Percentiles rank a stretch among this genome's conserved stretches.
Evolutionary conservation across 164 flowering plant species (phyloP).

Genomic region (Paratinospora sagittata): DNA sequence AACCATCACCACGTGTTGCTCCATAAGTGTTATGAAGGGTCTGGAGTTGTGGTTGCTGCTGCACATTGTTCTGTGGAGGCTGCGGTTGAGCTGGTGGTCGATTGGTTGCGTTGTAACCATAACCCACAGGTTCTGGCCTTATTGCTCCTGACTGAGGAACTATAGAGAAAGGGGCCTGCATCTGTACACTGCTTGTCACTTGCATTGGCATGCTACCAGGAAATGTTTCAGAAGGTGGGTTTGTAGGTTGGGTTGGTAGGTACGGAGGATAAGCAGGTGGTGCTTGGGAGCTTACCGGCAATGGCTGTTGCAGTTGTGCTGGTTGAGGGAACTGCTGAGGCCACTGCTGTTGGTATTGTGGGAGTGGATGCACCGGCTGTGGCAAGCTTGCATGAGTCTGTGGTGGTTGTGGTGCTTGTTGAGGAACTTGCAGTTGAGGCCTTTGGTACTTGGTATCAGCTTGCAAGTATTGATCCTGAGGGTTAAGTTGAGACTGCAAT

Average conservation of each 20-base stretch:
- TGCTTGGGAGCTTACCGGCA: slow-evolving; percentile 49
- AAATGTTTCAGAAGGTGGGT: slow-evolving; percentile 43
- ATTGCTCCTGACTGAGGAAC: slow-evolving; percentile 40
- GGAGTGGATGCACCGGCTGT: slow-evolving; percentile 32
- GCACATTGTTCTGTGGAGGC: slow-evolving; percentile 48
- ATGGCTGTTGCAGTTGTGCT: slow-evolving; percentile 39
- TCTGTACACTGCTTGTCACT: slow-evolving; percentile 36
- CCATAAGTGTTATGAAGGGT: slow-evolving; percentile 36
- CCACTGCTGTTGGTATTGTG: slow-evolving; percentile 72
- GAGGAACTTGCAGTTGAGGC: slow-evolving; percentile 44
- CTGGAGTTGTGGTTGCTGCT: slow-evolving; percentile 20
- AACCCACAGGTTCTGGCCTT: slow-evolving; percentile 45
- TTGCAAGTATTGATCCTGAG: slow-evolving; percentile 49
- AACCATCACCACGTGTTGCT: slow-evolving; percentile 43
- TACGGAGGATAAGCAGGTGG: slow-evolving; percentile 40
- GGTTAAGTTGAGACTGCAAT: slow-evolving; percentile 27
- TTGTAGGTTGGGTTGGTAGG: slow-evolving; percentile 45
- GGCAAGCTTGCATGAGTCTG: slow-evolving; percentile 49
- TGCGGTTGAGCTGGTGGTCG: slow-evolving; percentile 45
- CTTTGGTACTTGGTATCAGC: slow-evolving; percentile 51
- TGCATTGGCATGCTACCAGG: slow-evolving; percentile 71
- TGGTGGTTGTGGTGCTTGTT: slow-evolving; percentile 35
- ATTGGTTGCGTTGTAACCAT: slow-evolving; percentile 54
- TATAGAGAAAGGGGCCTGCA: slow-evolving; percentile 56
- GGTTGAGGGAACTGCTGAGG: slow-evolving; percentile 55